Evolutionary conservation across 768 basidiomycete genomes (phyloP), one percentile per base, ranked within the genome.

Genomic region (Crucibulum laeve): DNA sequence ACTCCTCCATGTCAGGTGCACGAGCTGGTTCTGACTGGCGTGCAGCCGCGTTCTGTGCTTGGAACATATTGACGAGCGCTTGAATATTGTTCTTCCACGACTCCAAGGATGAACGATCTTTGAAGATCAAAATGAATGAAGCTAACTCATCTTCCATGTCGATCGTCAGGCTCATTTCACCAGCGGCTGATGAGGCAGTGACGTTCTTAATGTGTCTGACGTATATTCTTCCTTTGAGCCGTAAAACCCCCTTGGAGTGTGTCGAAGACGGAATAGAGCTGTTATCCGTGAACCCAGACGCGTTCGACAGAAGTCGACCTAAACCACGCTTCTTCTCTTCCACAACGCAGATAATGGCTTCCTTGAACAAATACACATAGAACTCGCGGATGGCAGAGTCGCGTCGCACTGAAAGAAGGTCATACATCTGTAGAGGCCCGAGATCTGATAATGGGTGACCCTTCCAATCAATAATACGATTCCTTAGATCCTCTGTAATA

Each of bases 111-210:
- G 82, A 70, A 23, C 88, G 81, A 43, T 98, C 91, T 57, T 85
- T 87, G 77, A 96, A 99, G 54, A 92, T 86, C 37, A 99, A 77
- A 63, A 97, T 95, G 67, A 99, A 98, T 40, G 87, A 89, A 48
- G 96, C 94, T 43, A 96, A 70, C 57, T 95, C 91, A 59, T 98
- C 95, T 67, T 93, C 91, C 93, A 99, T 97, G 54, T 91, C 87
- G 56, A 99, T 95, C 4, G 95, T 96, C 49, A 98, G 74, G 58
- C 91, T 94, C 69, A 96, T 76, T 62, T 95, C 94, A 25, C 84
- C 84, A 15, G 76, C 76, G 6, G 80, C 73, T 2, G 84, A 85
- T 25, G 83, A 83, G 46, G 92, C 87, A 22, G 83, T 83, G 42
- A 99, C 87, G 42, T 85, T 82, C 53, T 86, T 85, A 64, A 99